Evolutionary conservation across 108 stramenopile species (phyloP), one percentile per base, ranked within the genome.

Genomic region (Asterionellopsis glacialis): DNA sequence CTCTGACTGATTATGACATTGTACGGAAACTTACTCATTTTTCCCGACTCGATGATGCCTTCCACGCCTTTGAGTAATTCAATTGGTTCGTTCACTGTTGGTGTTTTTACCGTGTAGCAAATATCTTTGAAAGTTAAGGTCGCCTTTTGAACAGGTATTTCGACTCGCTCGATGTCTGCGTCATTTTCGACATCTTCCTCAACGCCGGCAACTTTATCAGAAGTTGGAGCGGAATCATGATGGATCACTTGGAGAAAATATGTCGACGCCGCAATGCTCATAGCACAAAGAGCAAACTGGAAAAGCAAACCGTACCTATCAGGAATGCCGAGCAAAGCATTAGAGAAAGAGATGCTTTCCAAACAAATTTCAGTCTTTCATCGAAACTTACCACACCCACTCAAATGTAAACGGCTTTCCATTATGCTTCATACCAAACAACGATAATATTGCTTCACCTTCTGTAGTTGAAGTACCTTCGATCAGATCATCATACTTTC

Each of bases 21-120:
- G 21, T 72, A 75, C 75, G 76, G 76, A 18, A 80, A 49, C 21
- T 80, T 80, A 11, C 80, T 85, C 81, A 85, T 80, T 51, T 80
- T 79, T 21, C 84, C 84, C n/a, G 81, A 69, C 28, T 70, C 70
- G 54, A 85, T 59, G 51, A 80, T 65, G 12, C 84, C 84, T 61
- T 64, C 69, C 0, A 82, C 61, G 9, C 81, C 81, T 52, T 85
- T 85, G 24, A 85, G 59, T 5, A 85, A 45, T 55, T 76, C 72
- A 41, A 85, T 58, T 25, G 77, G 68, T 22, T 85, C 84, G 13
- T 80, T 73, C 11, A 68, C 59, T 22, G 66, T 78, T 4, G 78
- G 77, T 25, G 81, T 61, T 25, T 49, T 79, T 49, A 85, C 80
- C 9, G 75, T 70, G 54, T 85, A 85, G 40, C 65, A 72, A 27